A percentile compares a stretch with the other conserved stretches of the same genome.
Evolutionary conservation across 805 yeast genomes (phyloP).

Genomic region (Brettanomyces anomalus): DNA sequence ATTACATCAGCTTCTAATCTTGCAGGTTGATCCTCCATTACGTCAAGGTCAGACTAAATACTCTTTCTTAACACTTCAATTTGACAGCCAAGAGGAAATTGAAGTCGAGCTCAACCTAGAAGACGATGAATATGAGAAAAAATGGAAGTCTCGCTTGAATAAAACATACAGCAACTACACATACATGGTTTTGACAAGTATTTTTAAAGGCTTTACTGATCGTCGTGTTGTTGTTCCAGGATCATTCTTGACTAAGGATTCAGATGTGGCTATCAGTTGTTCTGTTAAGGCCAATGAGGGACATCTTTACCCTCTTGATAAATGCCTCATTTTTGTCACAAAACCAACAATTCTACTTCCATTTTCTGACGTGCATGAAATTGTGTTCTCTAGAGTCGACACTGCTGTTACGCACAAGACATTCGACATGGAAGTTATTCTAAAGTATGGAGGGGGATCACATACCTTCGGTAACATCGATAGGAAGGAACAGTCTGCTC

Average conservation of each 20-base stretch:
- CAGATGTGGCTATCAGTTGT: conserved; percentile 82
- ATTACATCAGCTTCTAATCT: conserved; percentile 73
- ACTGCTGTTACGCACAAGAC: conserved; percentile 68
- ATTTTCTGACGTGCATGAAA: conserved; percentile 64
- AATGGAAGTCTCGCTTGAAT: conserved; percentile 66
- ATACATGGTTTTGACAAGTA: conserved; percentile 77
- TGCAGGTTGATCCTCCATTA: conserved; percentile 93
- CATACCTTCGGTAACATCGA: conserved; percentile 85
- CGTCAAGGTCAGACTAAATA: conserved; percentile 98
- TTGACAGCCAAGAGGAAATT: conserved; percentile 80
- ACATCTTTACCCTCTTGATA: conserved; percentile 84
- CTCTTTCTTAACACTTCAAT: conserved; percentile 85
- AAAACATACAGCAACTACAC: conserved; percentile 71
- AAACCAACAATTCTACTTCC: conserved; percentile 93
- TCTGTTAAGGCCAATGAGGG: conserved; percentile 95
- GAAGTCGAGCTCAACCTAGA: conserved; percentile 82
- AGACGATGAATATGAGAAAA: conserved; percentile 69
- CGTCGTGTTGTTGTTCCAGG: conserved; percentile 82
- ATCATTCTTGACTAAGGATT: conserved; percentile 62
- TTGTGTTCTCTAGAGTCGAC: conserved; percentile 81
- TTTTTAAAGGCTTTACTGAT: conserved; percentile 84
- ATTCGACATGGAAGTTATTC: conserved; percentile 77
- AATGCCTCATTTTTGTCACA: conserved; percentile 81
- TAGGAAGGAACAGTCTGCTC: conserved; percentile 75
- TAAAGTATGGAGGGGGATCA: conserved; percentile 56